These are phyloP conservation scores for Gloeostereum incarnatum DNA, from an alignment of 768 basidiomycete genomes.

Conservation along the genomic window DNA sequence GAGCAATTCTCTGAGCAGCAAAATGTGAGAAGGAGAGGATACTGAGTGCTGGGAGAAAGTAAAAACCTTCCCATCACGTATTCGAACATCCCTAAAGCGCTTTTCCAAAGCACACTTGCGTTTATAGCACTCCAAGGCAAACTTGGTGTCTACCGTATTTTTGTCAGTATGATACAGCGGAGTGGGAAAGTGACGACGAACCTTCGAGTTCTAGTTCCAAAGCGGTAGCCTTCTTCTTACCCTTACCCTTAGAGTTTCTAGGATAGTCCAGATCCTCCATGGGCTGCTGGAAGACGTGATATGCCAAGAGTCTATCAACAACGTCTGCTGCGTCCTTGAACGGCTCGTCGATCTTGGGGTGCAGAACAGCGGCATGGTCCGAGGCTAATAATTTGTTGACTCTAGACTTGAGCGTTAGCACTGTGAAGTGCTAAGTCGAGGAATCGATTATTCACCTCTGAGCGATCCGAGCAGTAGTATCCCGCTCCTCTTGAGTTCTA, in stretches of 20 bases:
- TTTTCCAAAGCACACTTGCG: slow-evolving; percentile 45
- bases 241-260: slow-evolving; percentile 47
- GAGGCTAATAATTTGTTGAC: slow-evolving; percentile 44
- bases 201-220: slow-evolving; percentile 45
- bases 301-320: slow-evolving; percentile 66
- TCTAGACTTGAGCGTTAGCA: slow-evolving; percentile 19
- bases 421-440: no score
- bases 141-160: slow-evolving; percentile 47
- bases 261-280: slow-evolving; percentile 45
- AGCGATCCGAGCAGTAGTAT: no score
- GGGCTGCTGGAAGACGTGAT: slow-evolving; percentile 74
- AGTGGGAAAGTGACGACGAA: slow-evolving; percentile 9
- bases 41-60: not conserved
- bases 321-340: slow-evolving; percentile 56
- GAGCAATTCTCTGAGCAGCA: slow-evolving; percentile 41
- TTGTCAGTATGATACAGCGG: slow-evolving; percentile 7
- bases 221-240: slow-evolving; percentile 39
- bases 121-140: slow-evolving; percentile 58
- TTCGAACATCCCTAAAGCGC: slow-evolving; percentile 47
- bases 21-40: slow-evolving; percentile 1
- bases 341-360: slow-evolving; percentile 63
- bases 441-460: no score
- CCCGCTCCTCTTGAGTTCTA: no score
- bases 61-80: slow-evolving; percentile 45
- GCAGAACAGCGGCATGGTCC: slow-evolving; percentile 52